Evolutionary conservation across 106 monocot species (phyloP), one percentile per base, ranked within the genome.

Genomic region (Ottelia alismoides): DNA sequence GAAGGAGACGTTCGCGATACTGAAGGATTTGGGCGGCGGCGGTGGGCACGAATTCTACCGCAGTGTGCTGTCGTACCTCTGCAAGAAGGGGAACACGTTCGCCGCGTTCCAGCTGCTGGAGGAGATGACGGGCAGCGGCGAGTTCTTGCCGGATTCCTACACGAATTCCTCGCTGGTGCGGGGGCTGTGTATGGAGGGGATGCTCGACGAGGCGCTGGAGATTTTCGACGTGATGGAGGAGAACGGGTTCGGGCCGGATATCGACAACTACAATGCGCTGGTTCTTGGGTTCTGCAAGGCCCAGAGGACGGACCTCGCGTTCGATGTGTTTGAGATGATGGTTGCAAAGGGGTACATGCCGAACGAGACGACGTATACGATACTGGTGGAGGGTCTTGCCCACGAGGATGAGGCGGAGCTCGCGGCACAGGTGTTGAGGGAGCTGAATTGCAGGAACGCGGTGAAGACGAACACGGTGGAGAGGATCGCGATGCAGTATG

Each of bases 141-240:
- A n/a, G n/a, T 93, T 83, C 45, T 68, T 72, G 27, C 92, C 87
- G 0, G 77, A 86, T 70, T 75, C 83, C 2, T 76, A 70, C 48
- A 87, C 86, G 0, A 72, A 75, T 52, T 93, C 87, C 1, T 80
- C 78, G 11, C 60, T 93, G 57, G 74, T 87, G 28, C 57, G 77
- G 55, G 92, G 92, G 28, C 80, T 93, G 24, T 87, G 87, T 56
- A 57, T 72, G 77, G 92, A 87, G 52, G 92, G 92, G 9, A 87
- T 87, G 92, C 51, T 83, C 25, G 83, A 80, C 51, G 92, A 79
- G 54, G 92, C 87, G 2, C 30, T 83, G 30, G 66, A 83, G 64
- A 70, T 87, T 32, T 77, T 87, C 55, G 61, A 78, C 7, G 72
- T 93, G 30, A 87, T 80, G 87, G 92, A 83, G 62, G 80, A 93